phyloP scores from a whole-genome alignment of 2,329 filamentous ascomycete genomes.

The Scedosporium apiospermum region DNA sequence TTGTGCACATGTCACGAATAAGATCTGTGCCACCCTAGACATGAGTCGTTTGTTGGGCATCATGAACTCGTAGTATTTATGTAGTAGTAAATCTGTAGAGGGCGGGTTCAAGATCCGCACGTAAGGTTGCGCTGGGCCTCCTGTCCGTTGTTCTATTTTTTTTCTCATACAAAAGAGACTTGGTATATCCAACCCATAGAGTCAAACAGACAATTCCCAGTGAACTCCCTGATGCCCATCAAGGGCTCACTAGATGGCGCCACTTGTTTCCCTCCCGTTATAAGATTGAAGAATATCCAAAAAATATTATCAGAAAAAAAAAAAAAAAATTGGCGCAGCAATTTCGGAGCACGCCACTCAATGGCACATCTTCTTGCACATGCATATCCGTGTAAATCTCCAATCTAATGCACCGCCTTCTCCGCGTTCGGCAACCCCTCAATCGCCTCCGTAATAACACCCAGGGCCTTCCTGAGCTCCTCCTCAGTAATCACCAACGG shows the following conservation, averaged over 20 bases:
- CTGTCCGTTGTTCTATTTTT: neutral
- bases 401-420: conserved; percentile 14
- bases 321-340: neutral
- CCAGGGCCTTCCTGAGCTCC: conserved; percentile 68
- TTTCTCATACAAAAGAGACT: neutral
- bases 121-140: neutral
- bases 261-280: neutral
- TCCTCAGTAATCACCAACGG: conserved; percentile 88
- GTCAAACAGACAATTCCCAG: neutral
- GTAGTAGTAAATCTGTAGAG: neutral
- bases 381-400: neutral
- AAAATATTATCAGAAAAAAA: neutral
- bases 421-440: conserved; percentile 62
- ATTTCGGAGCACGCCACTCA: neutral
- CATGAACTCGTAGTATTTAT: neutral
- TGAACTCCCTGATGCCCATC: neutral
- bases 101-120: neutral
- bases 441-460: conserved; percentile 74
- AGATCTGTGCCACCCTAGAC: neutral
- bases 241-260: neutral
- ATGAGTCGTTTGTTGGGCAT: neutral
- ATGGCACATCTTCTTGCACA: neutral
- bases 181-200: neutral
- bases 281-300: neutral
- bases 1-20: neutral